Evolutionary conservation across 495 filamentous ascomycete genomes (phyloP).

Genomic region (Aspergillus sclerotioniger): DNA sequence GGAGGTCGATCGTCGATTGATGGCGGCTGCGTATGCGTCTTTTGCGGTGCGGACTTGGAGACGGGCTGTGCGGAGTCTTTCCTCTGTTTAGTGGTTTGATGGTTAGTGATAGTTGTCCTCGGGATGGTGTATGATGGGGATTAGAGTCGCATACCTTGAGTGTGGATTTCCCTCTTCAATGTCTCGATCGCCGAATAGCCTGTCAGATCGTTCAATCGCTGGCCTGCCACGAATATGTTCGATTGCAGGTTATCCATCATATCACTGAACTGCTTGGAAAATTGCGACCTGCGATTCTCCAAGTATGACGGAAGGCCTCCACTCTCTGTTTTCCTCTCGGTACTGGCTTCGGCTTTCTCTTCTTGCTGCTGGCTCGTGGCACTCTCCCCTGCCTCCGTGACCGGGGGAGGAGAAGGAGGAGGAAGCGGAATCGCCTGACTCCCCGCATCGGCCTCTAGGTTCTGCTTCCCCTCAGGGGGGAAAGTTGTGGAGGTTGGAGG

Average conservation of each 20-base stretch:
- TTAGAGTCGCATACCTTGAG: constrained; percentile 50
- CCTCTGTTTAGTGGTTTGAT: constrained; percentile 45
- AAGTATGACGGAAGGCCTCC: constrained; percentile 69
- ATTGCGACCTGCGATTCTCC: constrained; percentile 67
- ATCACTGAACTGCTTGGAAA: constrained; percentile 69
- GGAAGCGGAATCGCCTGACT: constrained; percentile 16
- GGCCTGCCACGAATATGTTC: constrained; percentile 77
- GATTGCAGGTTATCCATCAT: constrained; percentile 89
- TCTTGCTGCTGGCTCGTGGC: neutral
- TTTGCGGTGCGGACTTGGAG: constrained; percentile 66
- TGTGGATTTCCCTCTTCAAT: constrained; percentile 71
- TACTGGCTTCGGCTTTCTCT: neutral
- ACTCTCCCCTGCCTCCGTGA: constrained; percentile 10
- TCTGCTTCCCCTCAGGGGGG: constrained; percentile 19
- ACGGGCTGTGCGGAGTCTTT: constrained; percentile 60
- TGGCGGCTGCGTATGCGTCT: constrained; percentile 71
- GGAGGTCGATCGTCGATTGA: constrained; percentile 73
- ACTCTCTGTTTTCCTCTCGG: neutral
- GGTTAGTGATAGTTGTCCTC: neutral
- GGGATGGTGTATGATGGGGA: neutral
- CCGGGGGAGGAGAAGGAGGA: too few relatives aligned
- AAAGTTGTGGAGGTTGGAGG: neutral
- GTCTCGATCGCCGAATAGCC: constrained; percentile 92
- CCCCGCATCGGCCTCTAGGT: constrained; percentile 26
- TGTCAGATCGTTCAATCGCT: constrained; percentile 87